Base-by-base conservation (phyloP, 2,329 filamentous ascomycete genomes). In the Penicillium rolfsii region DNA sequence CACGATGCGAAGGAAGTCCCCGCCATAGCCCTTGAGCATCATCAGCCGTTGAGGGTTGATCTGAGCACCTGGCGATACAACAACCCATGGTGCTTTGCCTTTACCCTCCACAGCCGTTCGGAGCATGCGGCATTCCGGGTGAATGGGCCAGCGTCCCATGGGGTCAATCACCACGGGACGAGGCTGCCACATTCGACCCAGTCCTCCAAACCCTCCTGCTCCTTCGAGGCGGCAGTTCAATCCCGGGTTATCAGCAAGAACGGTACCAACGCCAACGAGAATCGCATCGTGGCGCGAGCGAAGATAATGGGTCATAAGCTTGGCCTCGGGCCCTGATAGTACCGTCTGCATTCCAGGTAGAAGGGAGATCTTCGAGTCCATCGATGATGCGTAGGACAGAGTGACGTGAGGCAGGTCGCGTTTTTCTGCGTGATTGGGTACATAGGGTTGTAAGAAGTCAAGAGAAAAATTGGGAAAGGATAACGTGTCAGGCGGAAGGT, bases 251-350 rank as follows among this genome's bases (percentile, higher is more conserved):
- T 98, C 94, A 22, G 91, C 89, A 28, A 91, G 81, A 7, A 92
- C 91, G 1, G 94, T 98, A 2, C 90, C 90, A 4, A 89, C 91
- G 24, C 94, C 94, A 35, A 98, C 82, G 26, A 96, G 83, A 67
- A 97, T 96, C 41, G 91, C 92, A 64, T 91, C 87, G 77, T 98
- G 93, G 16, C 84, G 85, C 12, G 89, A 88, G 70, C 94, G 91
- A 30, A 98, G 85, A 74, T 90, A 91, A 77, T 98, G 94, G 0
- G 94, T 97, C 91, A 98, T 96, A 56, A 91, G 85, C 77, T 97
- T 97, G 40, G 91, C 91, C 64, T 88, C 83, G 0, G 89, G 85
- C 3, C 93, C 93, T 1, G 94, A 98, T 14, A 98, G 85, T 0
- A 85, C 82, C 2, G 94, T 98, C 66, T 90, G 90, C n/a, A 87